phyloP scores from a whole-genome alignment of 148 eudicot genomes.

The Heliamphora exappendiculata region DNA sequence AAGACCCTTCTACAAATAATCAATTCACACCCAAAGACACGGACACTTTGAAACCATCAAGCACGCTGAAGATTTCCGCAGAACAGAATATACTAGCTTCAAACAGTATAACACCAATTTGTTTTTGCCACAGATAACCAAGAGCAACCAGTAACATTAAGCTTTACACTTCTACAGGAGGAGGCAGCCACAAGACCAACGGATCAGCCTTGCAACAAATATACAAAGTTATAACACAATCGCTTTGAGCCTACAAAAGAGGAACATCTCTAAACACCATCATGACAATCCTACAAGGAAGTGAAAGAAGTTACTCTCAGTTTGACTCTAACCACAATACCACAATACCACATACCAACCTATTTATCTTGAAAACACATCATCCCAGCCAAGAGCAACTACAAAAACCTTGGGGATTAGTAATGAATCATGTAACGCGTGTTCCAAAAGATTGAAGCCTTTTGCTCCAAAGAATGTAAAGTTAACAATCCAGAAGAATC shows the following conservation, averaged over 20 bases:
- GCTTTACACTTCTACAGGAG: neutral
- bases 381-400: neutral
- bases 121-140: neutral
- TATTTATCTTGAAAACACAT: neutral
- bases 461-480: neutral
- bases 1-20: neutral
- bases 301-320: neutral
- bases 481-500: neutral
- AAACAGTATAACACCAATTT: neutral
- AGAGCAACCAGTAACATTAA: neutral
- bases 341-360: neutral
- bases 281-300: neutral
- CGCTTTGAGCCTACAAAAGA: neutral
- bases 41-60: neutral
- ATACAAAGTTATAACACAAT: neutral
- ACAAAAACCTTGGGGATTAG: too few species aligned
- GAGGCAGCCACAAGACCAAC: neutral
- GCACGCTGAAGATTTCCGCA: neutral
- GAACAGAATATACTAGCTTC: neutral
- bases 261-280: neutral
- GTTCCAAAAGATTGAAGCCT: neutral
- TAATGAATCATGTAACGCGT: neutral
- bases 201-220: neutral
- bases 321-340: neutral
- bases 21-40: neutral